Base-by-base conservation (phyloP, 306 rosid species). In the Sphenostylis stenocarpa region DNA sequence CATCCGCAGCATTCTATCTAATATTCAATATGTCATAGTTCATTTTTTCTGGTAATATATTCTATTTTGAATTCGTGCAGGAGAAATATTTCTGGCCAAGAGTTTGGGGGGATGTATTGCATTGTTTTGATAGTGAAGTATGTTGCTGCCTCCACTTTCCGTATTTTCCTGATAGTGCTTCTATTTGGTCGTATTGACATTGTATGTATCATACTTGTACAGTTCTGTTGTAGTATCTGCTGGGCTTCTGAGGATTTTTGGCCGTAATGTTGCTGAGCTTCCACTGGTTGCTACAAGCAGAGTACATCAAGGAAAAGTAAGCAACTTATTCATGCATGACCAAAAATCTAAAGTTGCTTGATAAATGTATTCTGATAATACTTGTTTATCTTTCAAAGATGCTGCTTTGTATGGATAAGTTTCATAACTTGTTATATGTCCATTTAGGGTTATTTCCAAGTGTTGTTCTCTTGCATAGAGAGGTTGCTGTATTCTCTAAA, bases 71-170 rank as follows among this genome's bases (percentile, higher is more conserved):
- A 61, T 52, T 61, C 68, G 72, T 87, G 93, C 98, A 96, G 99
- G 90, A 88, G 99, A 83, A 96, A 96, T 83, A 96, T 96, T 72
- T 96, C 99, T 51, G 98, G 97, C 39, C 99, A 96, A 82, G 99
- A 96, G 83, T 96, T 96, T 64, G 99, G 99, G 28, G 99, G 99
- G 64, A 96, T 96, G 99, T 92, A 91, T 82, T 96, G 99, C 81
- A 86, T 96, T n/a, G 99, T 96, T 61, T 84, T 96, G 83, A 91
- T 73, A 41, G 96, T 92, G 86, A 88, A 92, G 99, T 96, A 92
- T 14, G 91, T 51, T 58, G 6, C 76, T 83, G 28, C 77, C 62
- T 70, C 36, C 62, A 11, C 26, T 24, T 36, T 80, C 28, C 56
- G 19, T 41, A 48, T 58, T 58, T 58, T 79, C 64, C 36, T 57